Base-by-base conservation (phyloP, 495 filamentous ascomycete species). In the Parathielavia appendiculata region DNA sequence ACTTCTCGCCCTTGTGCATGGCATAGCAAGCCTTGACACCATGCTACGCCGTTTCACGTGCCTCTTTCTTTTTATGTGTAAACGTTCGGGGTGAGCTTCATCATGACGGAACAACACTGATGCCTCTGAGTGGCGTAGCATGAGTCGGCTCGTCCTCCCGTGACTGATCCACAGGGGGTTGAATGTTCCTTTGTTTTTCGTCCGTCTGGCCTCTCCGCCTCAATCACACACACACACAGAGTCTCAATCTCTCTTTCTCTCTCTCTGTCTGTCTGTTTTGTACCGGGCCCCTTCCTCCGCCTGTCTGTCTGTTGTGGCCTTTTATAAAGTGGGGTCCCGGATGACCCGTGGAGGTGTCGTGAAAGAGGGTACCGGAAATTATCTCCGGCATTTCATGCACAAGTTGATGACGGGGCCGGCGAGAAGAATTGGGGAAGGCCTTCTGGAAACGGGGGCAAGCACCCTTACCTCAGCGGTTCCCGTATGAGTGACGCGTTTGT, bases 361-460 rank as follows among this genome's bases (percentile, higher is more conserved):
- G 26, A 30, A 19, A 40, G 39, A 32, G 36, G 6, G 38, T 22
- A 16, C 22, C 2, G 20, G 5, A 22, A 41, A 14, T 43, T 4
- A n/a, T 8, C 1, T 11, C 10, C 17, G 26, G 26, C n/a, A 30
- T 6, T 30, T 30, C 26, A 43, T 30, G 51, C 16, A 43, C 32
- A 14, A 11, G 13, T n/a, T n/a, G 14, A 32, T 11, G 16, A 39
- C 2, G 36, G 16, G 7, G 16, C 1, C 51, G 51, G 51, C 23
- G 39, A 54, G 51, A 54, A 44, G 51, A 12, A 54, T 19, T 10
- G n/a, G 51, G n/a, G 51, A 53, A 54, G 8, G 26, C 26, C 26
- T n/a, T n/a, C n/a, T n/a, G n/a, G n/a, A n/a, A n/a, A n/a, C 22
- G 43, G 19, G 26, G 6, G 26, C 6, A 30, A 30, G 6, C 6